Base-by-base conservation (phyloP, 768 basidiomycete species). In the Sarcodon aspratus region DNA sequence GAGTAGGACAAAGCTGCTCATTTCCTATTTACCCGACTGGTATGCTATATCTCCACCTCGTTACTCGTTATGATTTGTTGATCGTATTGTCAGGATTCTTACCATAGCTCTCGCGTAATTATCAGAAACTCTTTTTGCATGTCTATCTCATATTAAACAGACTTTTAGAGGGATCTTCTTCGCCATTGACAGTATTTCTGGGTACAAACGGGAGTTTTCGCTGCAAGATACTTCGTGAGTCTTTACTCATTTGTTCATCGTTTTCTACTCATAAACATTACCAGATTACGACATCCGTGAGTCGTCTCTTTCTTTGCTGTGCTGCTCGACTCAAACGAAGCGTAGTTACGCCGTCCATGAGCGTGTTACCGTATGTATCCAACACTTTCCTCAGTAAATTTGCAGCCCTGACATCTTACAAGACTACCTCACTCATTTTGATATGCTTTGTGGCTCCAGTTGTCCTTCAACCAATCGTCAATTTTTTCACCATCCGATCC, bases 11-110 rank as follows among this genome's bases (percentile, higher is more conserved):
- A 66, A 69, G 50, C 62, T 86, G 9, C 51, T 85, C 17, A 57
- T 69, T 36, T 82, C 82, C 3, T 89, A 90, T 65, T 73, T 76
- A 18, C 82, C 84, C 0, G 87, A 90, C 57, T 90, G 87, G 86
- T 87, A 52, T 48, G 77, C 57, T 8, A 34, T 11, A n/a, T 36
- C 52, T 11, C 34, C 13, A n/a, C 1, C 13, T 36, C 46, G 13
- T 42, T 3, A 7, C 42, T 33, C 34, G 50, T 50, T 31, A 36
- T 47, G 9, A 40, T 38, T 44, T 34, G 2, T 42, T 36, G 33
- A 48, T 37, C 59, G 12, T 47, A 11, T 50, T 33, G 27, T 5
- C 51, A 89, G 88, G 88, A 59, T 78, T 37, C 58, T 89, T 17
- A 86, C 84, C 7, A 71, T 88, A 45, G 57, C 68, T 18, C 63